Percentiles rank a stretch among this genome's conserved stretches.
These are phyloP conservation scores for Plenodomus biglobosus DNA, from an alignment of 2,329 filamentous ascomycete genomes.

Conservation along the genomic window DNA sequence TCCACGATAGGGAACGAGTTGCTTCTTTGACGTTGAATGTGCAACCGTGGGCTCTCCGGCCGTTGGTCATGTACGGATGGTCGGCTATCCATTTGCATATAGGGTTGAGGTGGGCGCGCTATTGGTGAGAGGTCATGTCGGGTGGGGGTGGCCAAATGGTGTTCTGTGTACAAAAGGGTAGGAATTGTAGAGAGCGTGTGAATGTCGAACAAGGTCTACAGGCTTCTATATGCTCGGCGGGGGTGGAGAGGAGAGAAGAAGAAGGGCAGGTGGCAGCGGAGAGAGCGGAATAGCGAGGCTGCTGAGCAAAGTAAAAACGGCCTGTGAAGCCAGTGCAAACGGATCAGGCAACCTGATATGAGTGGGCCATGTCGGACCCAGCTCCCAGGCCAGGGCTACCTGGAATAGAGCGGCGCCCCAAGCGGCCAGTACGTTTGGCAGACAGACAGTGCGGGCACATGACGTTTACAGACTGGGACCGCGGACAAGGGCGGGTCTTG, in stretches of 20 bases:
- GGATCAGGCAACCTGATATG: slow-evolving; percentile 28
- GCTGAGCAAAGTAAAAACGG: slow-evolving; percentile 24
- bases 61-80: slow-evolving; percentile 24
- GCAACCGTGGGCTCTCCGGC: slow-evolving; percentile 24
- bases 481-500: slow-evolving; percentile 29
- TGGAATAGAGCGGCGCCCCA: slow-evolving; percentile 29
- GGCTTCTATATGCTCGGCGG: neutral
- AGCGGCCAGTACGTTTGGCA: slow-evolving; percentile 18
- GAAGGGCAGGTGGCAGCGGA: slow-evolving; percentile 5
- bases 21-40: slow-evolving; percentile 35
- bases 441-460: slow-evolving; percentile 30
- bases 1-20: slow-evolving; percentile 42
- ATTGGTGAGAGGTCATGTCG: slow-evolving; percentile 26
- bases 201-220: neutral
- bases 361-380: slow-evolving; percentile 29
- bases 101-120: slow-evolving; percentile 18
- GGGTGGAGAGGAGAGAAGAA: slow-evolving; percentile 8
- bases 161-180: neutral
- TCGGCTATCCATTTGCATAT: slow-evolving; percentile 30
- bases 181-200: neutral
- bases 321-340: slow-evolving; percentile 20
- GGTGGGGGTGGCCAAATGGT: slow-evolving; percentile 6
- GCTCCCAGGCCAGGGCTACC: slow-evolving; percentile 6
- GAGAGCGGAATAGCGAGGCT: slow-evolving; percentile 17
- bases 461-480: slow-evolving; percentile 36